Base-by-base conservation (phyloP, 176 grass and related monocot genomes). In the Oryza rufipogon region DNA sequence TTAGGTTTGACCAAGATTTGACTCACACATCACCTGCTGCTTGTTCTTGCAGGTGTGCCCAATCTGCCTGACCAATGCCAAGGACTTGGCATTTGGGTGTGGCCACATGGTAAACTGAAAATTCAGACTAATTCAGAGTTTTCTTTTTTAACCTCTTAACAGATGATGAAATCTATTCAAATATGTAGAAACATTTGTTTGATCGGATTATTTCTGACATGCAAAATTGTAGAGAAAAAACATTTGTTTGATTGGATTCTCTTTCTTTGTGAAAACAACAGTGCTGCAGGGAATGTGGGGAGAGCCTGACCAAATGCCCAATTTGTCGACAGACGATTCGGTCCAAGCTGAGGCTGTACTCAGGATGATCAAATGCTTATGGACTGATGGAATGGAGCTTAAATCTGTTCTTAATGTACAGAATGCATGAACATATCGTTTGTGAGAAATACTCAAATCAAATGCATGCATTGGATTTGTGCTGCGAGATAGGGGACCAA, bases 271-370 rank as follows among this genome's bases (percentile, higher is more conserved):
- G 19, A 6, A n/a, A 75, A 76, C 17, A 66, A 86, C 89, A 98
- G 96, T 84, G 83, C 38, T 98, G 96, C 90, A 94, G 88, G 85
- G 93, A 94, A 45, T 98, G 96, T 86, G 93, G 89, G 42, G 85
- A 89, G 83, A 93, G 38, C 88, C 87, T 98, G 45, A 71, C 82
- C 46, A 95, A 71, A 79, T 98, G 96, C 75, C 96, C 96, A n/a
- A 95, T 98, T 12, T 98, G 96, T 68, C 88, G 96, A 71, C 83
- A 85, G 12, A 4, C 77, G 61, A 91, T 98, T 41, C 82, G 68
- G 7, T 98, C 96, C 45, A 92, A 84, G 49, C 84, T 98, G 68
- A 93, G 96, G 83, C 48, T 98, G n/a, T 98, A 79, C 44, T 76
- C 93, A 0, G 89, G 96, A 85, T 94, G 87, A 90, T 80, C 58